Conservation (phyloP, 2,329 filamentous ascomycete genomes). For the Rutstroemia sydowiana region DNA sequence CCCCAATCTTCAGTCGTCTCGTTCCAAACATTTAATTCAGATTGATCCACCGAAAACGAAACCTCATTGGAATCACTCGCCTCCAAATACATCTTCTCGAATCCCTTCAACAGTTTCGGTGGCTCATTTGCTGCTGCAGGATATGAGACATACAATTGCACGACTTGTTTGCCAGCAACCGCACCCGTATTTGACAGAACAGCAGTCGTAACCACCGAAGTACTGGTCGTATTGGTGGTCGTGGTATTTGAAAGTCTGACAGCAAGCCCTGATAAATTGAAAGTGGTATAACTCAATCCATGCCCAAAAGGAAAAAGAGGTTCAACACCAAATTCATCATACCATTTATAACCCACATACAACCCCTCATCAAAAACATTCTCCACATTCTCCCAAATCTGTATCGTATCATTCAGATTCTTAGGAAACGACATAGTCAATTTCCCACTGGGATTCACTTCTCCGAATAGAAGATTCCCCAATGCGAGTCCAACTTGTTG, state of each 20-base stretch:
- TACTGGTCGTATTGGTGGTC: not conserved
- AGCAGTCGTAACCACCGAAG: not conserved
- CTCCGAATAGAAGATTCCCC: slow-evolving; percentile 53
- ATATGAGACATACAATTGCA: slow-evolving; percentile 12
- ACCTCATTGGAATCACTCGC: not conserved
- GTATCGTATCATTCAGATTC: slow-evolving; percentile 41
- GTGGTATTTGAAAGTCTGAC: not conserved
- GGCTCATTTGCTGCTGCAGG: not conserved
- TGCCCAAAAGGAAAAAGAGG: slow-evolving; percentile 55
- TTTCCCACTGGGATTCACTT: slow-evolving; percentile 53
- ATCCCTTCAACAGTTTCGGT: slow-evolving; percentile 8
- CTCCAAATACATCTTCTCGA: slow-evolving; percentile 9
- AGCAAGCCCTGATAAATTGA: not conserved
- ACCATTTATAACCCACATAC: slow-evolving; percentile 56
- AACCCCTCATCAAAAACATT: slow-evolving; percentile 53
- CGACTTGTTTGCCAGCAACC: slow-evolving; percentile 10
- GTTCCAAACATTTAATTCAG: slow-evolving; percentile 36
- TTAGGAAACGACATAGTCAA: slow-evolving; percentile 46
- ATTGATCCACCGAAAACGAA: slow-evolving; percentile 8
- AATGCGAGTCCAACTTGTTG: slow-evolving; percentile 60
- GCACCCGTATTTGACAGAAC: not conserved
- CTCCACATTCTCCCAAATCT: slow-evolving; percentile 44
- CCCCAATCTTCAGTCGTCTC: slow-evolving; percentile 35
- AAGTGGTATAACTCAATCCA: slow-evolving; percentile 30
- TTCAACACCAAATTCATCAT: slow-evolving; percentile 47